phyloP scores from a whole-genome alignment of 192 early-diverging fungal species.

The Backusella westeae region DNA sequence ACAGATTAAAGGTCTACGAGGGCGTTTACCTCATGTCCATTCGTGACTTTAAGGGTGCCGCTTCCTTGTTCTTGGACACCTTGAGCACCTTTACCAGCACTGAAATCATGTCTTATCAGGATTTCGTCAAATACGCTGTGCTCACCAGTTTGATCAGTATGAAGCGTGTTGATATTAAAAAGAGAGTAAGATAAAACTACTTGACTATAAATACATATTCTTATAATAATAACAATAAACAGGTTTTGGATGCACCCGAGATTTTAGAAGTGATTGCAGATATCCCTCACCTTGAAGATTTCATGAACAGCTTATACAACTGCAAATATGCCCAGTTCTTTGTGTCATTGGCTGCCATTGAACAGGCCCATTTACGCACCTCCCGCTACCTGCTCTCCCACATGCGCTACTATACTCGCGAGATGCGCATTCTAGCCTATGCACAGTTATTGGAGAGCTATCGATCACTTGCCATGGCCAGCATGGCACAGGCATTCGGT shows the following conservation, averaged over 20 bases:
- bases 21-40: conserved; percentile 91
- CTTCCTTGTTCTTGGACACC: conserved; percentile 89
- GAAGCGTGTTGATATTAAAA: conserved; percentile 91
- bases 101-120: conserved; percentile 96
- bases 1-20: conserved; percentile 96
- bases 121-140: conserved; percentile 95
- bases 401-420: conserved; percentile 91
- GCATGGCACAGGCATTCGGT: conserved; percentile 96
- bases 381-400: conserved; percentile 87
- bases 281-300: conserved; percentile 83
- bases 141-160: conserved; percentile 86
- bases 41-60: conserved; percentile 94
- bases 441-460: conserved; percentile 96
- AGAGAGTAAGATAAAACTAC: conserved; percentile 58
- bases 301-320: conserved; percentile 84
- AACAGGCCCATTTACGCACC: conserved; percentile 65
- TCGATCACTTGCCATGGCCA: conserved; percentile 88
- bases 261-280: conserved; percentile 93
- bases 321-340: conserved; percentile 96
- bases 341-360: conserved; percentile 73
- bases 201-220: background rate
- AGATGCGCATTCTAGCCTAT: conserved; percentile 98
- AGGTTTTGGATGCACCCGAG: conserved; percentile 94
- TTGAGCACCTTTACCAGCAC: conserved; percentile 94
- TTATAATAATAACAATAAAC: background rate